A percentile compares a stretch with the other conserved stretches of the same genome.
Evolutionary conservation across 2,329 filamentous ascomycete species (phyloP).

Genomic region (Phoma herbarum): DNA sequence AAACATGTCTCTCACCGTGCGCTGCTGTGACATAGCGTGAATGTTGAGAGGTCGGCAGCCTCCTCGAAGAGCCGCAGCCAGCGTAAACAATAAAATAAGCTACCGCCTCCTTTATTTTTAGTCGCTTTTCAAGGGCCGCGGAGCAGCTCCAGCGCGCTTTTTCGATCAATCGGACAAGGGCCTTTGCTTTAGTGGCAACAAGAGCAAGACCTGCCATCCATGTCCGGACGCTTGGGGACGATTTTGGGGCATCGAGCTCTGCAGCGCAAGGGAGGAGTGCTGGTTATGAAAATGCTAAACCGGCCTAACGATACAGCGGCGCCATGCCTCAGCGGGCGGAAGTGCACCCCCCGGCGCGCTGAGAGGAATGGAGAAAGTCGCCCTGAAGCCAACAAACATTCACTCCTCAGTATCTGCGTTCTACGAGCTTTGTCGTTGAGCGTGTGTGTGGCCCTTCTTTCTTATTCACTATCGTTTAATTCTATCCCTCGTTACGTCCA

Average conservation of each 20-base stretch:
- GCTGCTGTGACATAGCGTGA: conserved; percentile 11
- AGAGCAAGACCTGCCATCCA: conserved; percentile 27
- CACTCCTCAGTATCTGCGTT: conserved; percentile 19
- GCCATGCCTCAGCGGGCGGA: conserved; percentile 25
- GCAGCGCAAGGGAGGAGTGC: conserved; percentile 6
- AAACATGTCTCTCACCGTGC: conserved; percentile 10
- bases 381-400: conserved; percentile 30
- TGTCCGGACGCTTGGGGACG: conserved; percentile 24
- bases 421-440: conserved; percentile 23
- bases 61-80: conserved; percentile 14
- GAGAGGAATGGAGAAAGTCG: conserved; percentile 37
- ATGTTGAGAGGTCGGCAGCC: conserved; percentile 8
- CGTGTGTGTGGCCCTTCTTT: conserved; percentile 31
- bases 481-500: conserved; percentile 30
- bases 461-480: conserved; percentile 40
- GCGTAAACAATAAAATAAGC: conserved; percentile 19
- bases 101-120: conserved; percentile 30
- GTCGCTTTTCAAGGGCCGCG: conserved; percentile 29
- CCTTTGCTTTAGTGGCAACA: conserved; percentile 31
- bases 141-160: conserved; percentile 22
- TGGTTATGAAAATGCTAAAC: conserved; percentile 17
- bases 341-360: conserved; percentile 24
- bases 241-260: conserved; percentile 17
- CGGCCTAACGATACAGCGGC: conserved; percentile 23
- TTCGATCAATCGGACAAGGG: conserved; percentile 30